phyloP scores from a whole-genome alignment of 1,139 yeast species.

The Geotrichum restrictum region DNA sequence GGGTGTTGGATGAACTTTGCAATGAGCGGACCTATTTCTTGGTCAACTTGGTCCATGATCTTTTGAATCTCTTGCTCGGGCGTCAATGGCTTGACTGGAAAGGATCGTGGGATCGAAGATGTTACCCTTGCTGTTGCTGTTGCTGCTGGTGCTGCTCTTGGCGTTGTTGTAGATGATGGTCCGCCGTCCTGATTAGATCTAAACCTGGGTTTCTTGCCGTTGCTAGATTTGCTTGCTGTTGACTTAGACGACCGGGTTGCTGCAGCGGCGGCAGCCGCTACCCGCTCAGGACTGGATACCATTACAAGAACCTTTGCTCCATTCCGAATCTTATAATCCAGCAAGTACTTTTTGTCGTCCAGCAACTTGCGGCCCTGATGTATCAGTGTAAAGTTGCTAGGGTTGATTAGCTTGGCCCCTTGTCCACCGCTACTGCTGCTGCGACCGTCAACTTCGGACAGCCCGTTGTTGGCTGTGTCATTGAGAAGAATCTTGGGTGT shows the following conservation, averaged over 20 bases:
- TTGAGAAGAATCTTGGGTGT: constrained; percentile 20
- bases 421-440: background rate
- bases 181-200: too few relatives aligned
- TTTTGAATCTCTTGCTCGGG: constrained; percentile 32
- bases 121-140: background rate
- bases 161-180: too few relatives aligned
- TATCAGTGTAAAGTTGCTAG: constrained; percentile 34
- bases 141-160: background rate
- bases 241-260: constrained; percentile 5
- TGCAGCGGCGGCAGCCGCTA: constrained; percentile 18
- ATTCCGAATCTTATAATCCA: constrained; percentile 33
- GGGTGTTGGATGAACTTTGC: constrained; percentile 29
- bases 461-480: constrained; percentile 12
- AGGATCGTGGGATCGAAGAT: constrained; percentile 8
- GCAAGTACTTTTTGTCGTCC: constrained; percentile 34
- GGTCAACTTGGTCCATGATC: constrained; percentile 31
- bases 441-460: constrained; percentile 1
- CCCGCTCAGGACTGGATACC: constrained; percentile 17
- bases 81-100: constrained; percentile 14
- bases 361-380: constrained; percentile 36
- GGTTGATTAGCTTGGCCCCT: constrained; percentile 15
- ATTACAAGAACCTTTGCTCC: constrained; percentile 36
- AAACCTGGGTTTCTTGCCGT: background rate
- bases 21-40: constrained; percentile 36
- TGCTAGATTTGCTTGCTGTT: background rate